Conservation (phyloP, 768 basidiomycete genomes). For the Hypsizygus marmoreus region DNA sequence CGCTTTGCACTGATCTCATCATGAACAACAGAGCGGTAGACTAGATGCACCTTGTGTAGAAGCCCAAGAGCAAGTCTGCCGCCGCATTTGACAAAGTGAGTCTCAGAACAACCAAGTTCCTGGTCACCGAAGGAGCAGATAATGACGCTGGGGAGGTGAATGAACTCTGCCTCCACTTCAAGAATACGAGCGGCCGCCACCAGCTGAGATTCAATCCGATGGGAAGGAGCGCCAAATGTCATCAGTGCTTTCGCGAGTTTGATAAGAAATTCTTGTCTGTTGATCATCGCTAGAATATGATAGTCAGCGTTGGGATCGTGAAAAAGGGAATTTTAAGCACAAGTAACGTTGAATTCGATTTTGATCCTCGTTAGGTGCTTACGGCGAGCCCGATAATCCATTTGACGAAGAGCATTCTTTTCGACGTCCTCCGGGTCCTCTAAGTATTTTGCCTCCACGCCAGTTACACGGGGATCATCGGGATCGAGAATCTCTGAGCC, state of each 20-base stretch:
- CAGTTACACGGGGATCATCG: conserved; percentile 74
- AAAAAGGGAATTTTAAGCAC: conserved; percentile 36
- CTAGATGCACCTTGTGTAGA: conserved; percentile 79
- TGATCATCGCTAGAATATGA: conserved; percentile 59
- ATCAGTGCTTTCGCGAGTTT: conserved; percentile 86
- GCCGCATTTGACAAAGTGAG: conserved; percentile 81
- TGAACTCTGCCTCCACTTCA: conserved; percentile 89
- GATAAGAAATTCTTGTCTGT: conserved; percentile 84
- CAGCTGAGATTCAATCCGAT: conserved; percentile 92
- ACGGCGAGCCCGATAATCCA: conserved; percentile 68
- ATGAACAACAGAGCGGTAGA: conserved; percentile 89
- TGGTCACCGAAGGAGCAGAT: conserved; percentile 90
- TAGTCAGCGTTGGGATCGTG: conserved; percentile 11
- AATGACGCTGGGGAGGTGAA: conserved; percentile 79
- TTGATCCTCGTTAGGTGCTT: conserved; percentile 64
- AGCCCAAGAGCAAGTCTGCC: conserved; percentile 81
- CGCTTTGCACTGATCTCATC: conserved; percentile 86
- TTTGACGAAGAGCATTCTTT: conserved; percentile 57
- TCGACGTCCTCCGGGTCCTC: conserved; percentile 66
- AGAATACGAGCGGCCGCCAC: conserved; percentile 86
- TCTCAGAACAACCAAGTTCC: conserved; percentile 87
- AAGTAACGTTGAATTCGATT: conserved; percentile 76
- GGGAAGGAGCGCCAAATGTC: conserved; percentile 91
- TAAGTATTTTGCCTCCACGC: conserved; percentile 46
- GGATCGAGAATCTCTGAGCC: conserved; percentile 62